Conservation (phyloP, 2,329 filamentous ascomycete species). For the Curvularia lunata region DNA sequence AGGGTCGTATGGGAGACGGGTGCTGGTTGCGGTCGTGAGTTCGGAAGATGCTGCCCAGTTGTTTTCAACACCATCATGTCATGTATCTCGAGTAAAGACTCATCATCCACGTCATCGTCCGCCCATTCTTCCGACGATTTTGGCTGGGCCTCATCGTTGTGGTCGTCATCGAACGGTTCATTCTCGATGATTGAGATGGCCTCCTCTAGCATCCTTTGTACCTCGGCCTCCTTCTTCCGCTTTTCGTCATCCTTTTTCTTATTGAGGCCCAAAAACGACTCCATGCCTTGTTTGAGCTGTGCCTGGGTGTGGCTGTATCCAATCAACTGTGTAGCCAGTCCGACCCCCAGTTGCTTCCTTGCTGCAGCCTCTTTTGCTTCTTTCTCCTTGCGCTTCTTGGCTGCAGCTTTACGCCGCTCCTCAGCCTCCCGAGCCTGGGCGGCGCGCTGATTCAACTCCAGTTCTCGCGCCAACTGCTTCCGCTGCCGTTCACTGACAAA, state of each 20-base stretch:
- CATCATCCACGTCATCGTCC: conserved; percentile 45
- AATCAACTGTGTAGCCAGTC: conserved; percentile 48
- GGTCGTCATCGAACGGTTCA: conserved; percentile 44
- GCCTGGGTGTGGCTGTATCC: conserved; percentile 50
- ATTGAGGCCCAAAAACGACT: conserved; percentile 41
- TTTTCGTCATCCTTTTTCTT: conserved; percentile 34
- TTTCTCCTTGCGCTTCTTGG: conserved; percentile 41
- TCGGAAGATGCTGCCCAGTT: conserved; percentile 15
- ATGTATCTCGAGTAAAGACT: conserved; percentile 39
- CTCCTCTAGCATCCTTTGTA: conserved; percentile 30
- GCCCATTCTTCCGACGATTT: conserved; percentile 25
- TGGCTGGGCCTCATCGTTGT: conserved; percentile 12
- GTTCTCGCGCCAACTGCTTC: conserved; percentile 40
- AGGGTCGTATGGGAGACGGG: background rate
- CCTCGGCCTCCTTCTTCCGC: conserved; percentile 25
- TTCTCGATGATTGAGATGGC: conserved; percentile 34
- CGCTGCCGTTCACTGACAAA: conserved; percentile 34
- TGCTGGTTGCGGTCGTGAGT: conserved; percentile 5
- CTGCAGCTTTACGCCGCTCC: conserved; percentile 34
- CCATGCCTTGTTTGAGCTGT: conserved; percentile 48
- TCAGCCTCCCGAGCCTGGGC: conserved; percentile 43
- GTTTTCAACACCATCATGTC: conserved; percentile 38
- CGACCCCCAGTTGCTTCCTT: conserved; percentile 40
- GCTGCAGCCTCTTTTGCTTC: conserved; percentile 41
- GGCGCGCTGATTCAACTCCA: conserved; percentile 44